Conservation (phyloP, 78 protist species). For the Guillardia theta region DNA sequence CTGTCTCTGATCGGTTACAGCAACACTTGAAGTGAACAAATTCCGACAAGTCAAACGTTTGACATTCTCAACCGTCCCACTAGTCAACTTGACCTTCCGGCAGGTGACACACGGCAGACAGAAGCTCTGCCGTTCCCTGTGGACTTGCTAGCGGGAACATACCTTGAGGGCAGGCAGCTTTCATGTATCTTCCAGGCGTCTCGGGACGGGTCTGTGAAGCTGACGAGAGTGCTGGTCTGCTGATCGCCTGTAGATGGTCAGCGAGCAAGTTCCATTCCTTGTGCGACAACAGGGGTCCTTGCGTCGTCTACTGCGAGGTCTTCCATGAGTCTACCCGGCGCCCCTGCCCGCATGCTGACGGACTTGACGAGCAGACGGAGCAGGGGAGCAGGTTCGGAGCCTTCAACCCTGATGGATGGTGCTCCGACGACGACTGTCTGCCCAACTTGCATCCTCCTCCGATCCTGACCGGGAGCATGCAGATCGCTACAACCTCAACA, state of each 20-base stretch:
- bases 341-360: too few species aligned
- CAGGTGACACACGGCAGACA: not conserved
- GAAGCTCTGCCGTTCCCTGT: not conserved
- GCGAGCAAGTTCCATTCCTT: not conserved
- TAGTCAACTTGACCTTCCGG: not conserved
- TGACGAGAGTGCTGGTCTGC: not conserved
- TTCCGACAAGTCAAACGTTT: not conserved
- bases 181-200: not conserved
- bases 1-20: too few species aligned
- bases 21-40: not conserved
- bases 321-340: too few species aligned
- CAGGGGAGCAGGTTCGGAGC: not conserved
- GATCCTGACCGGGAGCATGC: too few species aligned
- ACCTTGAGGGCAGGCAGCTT: not conserved
- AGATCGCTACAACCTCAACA: not conserved
- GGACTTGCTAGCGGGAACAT: not conserved
- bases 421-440: not conserved
- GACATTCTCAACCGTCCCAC: not conserved
- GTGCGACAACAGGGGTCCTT: not conserved
- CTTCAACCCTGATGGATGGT: not conserved
- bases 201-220: not conserved
- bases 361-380: not conserved
- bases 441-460: too few species aligned
- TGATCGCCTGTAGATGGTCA: not conserved
- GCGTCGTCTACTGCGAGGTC: not conserved